Base-by-base conservation (phyloP, 805 yeast genomes). In the Danielia reshetovae region DNA sequence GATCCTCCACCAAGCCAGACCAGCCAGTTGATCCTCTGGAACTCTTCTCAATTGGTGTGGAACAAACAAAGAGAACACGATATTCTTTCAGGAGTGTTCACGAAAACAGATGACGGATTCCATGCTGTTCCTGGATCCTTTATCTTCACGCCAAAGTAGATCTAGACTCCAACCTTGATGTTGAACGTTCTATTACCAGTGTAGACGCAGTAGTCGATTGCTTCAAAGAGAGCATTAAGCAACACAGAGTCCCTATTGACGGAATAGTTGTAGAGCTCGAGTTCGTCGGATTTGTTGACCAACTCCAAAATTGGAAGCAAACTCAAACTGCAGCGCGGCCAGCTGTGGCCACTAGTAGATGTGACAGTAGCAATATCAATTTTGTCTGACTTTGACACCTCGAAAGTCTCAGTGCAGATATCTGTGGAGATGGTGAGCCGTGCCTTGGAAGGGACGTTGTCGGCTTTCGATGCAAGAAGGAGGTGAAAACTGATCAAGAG, bases 241-340 rank as follows among this genome's bases (percentile, higher is more conserved):
- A 46, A 15, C n/a, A 21, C 23, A 1, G 49, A 40, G 18, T 25
- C 21, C 17, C n/a, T 15, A 7, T 35, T 15, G 6, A 33, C 27
- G 18, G 59, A 42, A 37, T 65, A 67, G 29, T 59, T 56, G 38
- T 52, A 62, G 9, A 36, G 39, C 10, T 45, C 45, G 15, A 60
- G 42, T 40, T 64, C 69, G 38, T 66, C 70, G 12, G 52, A 47
- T 13, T 55, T 49, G 23, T 60, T 59, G 15, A 49, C 49, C 33
- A 62, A 38, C 19, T 59, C 63, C 23, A 67, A 37, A 14, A 67
- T 40, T 2, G 73, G 73, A 6, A 67, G 37, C 11, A 51, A 41
- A 0, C 70, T 63, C 35, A 65, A 43, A 22, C 53, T 51, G 38
- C 73, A 67, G 26, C 57, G 49, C 1, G 59, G 44, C 72, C 72